Evolutionary conservation across 306 rosid species (phyloP).

Genomic region (Gillenia trifoliata): DNA sequence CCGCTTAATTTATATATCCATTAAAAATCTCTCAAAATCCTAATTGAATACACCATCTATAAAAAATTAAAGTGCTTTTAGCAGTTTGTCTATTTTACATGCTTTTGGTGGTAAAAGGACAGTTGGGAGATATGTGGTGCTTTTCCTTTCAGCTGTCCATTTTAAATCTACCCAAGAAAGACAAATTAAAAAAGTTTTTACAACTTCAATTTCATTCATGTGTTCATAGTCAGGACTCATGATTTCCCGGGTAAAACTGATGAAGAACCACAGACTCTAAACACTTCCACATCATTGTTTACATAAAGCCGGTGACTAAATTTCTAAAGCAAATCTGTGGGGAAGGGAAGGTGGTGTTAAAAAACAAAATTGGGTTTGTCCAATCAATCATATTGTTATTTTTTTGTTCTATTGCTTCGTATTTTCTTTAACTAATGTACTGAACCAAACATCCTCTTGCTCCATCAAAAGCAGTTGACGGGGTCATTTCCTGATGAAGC

Average conservation of each 20-base stretch:
- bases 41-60: too few relatives aligned
- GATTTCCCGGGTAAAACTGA: neutral
- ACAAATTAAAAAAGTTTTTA: neutral
- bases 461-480: constrained; percentile 8
- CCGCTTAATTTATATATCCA: too few relatives aligned
- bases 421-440: constrained; percentile 2
- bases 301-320: too few relatives aligned
- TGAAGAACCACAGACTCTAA: neutral
- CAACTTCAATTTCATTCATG: neutral
- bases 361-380: constrained; percentile 9
- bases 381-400: neutral
- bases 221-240: neutral
- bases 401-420: neutral
- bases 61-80: too few relatives aligned
- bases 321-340: neutral
- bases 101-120: neutral
- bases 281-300: constrained; percentile 5
- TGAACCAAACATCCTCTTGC: constrained; percentile 14
- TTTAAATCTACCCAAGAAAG: too few relatives aligned
- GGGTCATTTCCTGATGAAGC: neutral
- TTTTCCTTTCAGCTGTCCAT: too few relatives aligned
- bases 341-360: neutral
- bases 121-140: neutral
- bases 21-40: too few relatives aligned
- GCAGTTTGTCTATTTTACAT: neutral